These are phyloP conservation scores for Pyrenophora tritici-repentis DNA, from an alignment of 2,329 filamentous ascomycete species.

Conservation along the genomic window DNA sequence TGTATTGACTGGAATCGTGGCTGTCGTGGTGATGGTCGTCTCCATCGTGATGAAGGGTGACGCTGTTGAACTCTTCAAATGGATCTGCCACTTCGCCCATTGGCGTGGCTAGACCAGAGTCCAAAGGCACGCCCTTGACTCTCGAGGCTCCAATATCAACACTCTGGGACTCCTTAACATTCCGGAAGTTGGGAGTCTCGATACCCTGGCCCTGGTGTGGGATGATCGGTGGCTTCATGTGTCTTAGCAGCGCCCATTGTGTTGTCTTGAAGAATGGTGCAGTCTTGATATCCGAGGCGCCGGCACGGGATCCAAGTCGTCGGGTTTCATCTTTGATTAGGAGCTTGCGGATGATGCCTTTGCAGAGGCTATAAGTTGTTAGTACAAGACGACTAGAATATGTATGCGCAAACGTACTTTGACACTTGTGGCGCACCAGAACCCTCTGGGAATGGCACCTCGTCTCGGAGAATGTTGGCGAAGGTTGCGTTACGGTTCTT, in stretches of 20 bases:
- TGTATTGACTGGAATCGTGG: conserved; percentile 26
- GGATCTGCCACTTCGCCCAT: conserved; percentile 83
- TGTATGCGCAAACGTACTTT: conserved; percentile 69
- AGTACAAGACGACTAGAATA: conserved; percentile 25
- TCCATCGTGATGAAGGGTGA: conserved; percentile 94
- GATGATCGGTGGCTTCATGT: conserved; percentile 97
- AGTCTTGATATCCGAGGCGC: conserved; percentile 93
- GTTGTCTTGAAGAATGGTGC: conserved; percentile 96
- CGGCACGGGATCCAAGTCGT: conserved; percentile 88
- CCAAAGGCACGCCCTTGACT: conserved; percentile 80
- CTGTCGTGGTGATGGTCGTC: conserved; percentile 65
- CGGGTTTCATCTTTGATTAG: conserved; percentile 97
- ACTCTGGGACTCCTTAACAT: conserved; percentile 95
- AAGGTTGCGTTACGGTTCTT: conserved; percentile 99
- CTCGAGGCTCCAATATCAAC: conserved; percentile 71
- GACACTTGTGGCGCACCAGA: conserved; percentile 82
- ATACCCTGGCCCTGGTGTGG: conserved; percentile 87
- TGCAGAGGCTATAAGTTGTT: conserved; percentile 73
- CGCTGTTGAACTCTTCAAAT: conserved; percentile 98
- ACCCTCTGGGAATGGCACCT: conserved; percentile 94
- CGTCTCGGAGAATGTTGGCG: conserved; percentile 93
- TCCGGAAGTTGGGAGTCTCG: conserved; percentile 96
- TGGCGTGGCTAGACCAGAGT: conserved; percentile 83
- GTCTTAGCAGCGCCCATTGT: conserved; percentile 94
- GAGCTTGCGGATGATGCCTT: conserved; percentile 92